Evolutionary conservation across 768 basidiomycete species (phyloP), one percentile per base, ranked within the genome.

Genomic region (Hypsizygus marmoreus): DNA sequence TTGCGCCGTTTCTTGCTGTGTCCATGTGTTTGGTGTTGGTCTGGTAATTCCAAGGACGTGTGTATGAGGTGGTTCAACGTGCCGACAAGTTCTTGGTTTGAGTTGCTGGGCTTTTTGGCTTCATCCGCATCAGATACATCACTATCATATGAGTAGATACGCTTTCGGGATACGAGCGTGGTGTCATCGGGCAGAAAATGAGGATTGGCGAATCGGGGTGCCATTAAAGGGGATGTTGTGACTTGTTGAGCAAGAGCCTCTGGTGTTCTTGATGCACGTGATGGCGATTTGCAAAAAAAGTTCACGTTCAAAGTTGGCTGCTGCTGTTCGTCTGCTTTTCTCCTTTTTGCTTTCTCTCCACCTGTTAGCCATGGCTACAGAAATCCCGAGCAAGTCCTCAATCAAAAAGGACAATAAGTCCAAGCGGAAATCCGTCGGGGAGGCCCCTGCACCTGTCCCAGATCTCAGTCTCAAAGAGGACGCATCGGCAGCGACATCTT

Each of bases 131-230:
- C 14, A 40, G 42, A 12, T 16, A 10, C 41, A 0, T 50, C 52
- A 4, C 43, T 51, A 9, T 53, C 40, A 31, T 56, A 45, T 20
- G 12, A 34, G 31, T 50, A 61, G 2, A 67, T 43, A 12, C 68
- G 57, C 35, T 61, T 55, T 8, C 79, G 72, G 30, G 76, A 70
- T 0, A 70, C 66, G 5, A 32, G 37, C 32, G 69, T 54, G 6
- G 64, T 56, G 1, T 60, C 50, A 13, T 67, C 67, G 28, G 61
- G 57, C 12, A 71, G 51, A 26, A 64, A 58, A 64, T 79, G 74
- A 10, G 78, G 79, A 59, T 80, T 80, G 26, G 63, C 58, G 53
- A 72, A 79, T 51, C 67, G 74, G 38, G 68, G 69, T 31, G 61
- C 26, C 59, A 62, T 59, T 45, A 50, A 50, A 4, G 43, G 14